A percentile compares a stretch with the other conserved stretches of the same genome.
phyloP scores from a whole-genome alignment of 306 rosid genomes.

The Vigna radiata region DNA sequence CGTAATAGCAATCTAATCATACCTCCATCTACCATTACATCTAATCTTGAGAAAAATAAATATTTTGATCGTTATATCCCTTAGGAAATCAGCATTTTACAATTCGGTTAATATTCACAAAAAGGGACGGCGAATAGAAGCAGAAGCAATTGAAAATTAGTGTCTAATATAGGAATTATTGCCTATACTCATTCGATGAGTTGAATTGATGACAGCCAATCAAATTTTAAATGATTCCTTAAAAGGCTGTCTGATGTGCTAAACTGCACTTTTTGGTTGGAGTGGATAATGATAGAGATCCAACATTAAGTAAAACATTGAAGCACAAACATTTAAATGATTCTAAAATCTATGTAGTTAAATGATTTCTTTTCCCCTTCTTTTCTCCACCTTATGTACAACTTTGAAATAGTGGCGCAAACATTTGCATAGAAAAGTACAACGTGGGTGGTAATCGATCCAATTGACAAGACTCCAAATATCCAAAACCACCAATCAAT shows the following conservation, averaged over 20 bases:
- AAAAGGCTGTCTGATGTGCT: conserved; percentile 28
- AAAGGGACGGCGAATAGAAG: background rate
- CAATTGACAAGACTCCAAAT: conserved; percentile 39
- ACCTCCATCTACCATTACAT: too few relatives aligned
- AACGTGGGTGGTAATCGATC: conserved; percentile 27
- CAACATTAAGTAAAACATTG: conserved; percentile 32
- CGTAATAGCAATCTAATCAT: too few relatives aligned
- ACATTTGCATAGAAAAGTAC: conserved; percentile 45
- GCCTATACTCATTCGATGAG: background rate
- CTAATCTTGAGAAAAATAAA: too few relatives aligned
- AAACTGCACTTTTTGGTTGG: conserved; percentile 39
- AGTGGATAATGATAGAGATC: conserved; percentile 49
- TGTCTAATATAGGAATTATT: background rate
- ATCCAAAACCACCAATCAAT: conserved; percentile 47
- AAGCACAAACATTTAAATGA: conserved; percentile 40
- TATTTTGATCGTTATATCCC: too few relatives aligned
- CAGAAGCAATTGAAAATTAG: background rate
- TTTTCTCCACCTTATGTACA: conserved; percentile 39
- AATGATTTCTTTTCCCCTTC: conserved; percentile 20
- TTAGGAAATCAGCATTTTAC: too few relatives aligned
- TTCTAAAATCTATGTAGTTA: conserved; percentile 34
- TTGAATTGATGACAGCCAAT: conserved; percentile 17
- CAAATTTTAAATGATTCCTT: background rate
- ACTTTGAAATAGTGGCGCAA: conserved; percentile 41
- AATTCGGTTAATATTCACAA: background rate